Evolutionary conservation across 805 yeast species (phyloP).

Genomic region (Spathaspora sp.): DNA sequence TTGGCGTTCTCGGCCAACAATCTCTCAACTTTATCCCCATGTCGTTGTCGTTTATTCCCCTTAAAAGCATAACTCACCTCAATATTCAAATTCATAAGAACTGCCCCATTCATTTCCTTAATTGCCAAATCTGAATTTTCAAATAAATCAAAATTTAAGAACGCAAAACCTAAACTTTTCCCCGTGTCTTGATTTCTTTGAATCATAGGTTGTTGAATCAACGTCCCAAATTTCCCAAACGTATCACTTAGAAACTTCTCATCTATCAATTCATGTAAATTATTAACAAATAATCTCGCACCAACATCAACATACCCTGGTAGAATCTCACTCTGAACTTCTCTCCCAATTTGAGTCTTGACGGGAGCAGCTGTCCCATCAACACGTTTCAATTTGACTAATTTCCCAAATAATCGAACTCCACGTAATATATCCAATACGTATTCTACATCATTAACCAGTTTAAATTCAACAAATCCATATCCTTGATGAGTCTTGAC

Average conservation of each 20-base stretch:
- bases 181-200: conserved; percentile 45
- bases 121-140: conserved; percentile 71
- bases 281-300: conserved; percentile 52
- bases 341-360: conserved; percentile 12
- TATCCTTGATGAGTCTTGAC: conserved; percentile 74
- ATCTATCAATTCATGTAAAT: conserved; percentile 65
- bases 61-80: conserved; percentile 70
- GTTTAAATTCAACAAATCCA: conserved; percentile 76
- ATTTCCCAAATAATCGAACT: conserved; percentile 56
- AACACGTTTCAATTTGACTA: conserved; percentile 55
- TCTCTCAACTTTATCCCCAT: conserved; percentile 81
- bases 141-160: conserved; percentile 60
- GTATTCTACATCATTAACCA: conserved; percentile 64
- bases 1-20: conserved; percentile 59
- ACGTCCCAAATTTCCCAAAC: conserved; percentile 65
- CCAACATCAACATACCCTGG: conserved; percentile 41
- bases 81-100: conserved; percentile 63
- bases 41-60: conserved; percentile 44
- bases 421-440: conserved; percentile 60
- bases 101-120: conserved; percentile 61
- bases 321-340: not conserved
- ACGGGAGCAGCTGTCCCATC: conserved; percentile 16
- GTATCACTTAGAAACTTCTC: conserved; percentile 52
- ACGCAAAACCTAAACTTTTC: conserved; percentile 60
- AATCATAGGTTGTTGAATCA: conserved; percentile 49